phyloP scores from a whole-genome alignment of 2,329 filamentous ascomycete genomes.

The Neofusicoccum ribis region DNA sequence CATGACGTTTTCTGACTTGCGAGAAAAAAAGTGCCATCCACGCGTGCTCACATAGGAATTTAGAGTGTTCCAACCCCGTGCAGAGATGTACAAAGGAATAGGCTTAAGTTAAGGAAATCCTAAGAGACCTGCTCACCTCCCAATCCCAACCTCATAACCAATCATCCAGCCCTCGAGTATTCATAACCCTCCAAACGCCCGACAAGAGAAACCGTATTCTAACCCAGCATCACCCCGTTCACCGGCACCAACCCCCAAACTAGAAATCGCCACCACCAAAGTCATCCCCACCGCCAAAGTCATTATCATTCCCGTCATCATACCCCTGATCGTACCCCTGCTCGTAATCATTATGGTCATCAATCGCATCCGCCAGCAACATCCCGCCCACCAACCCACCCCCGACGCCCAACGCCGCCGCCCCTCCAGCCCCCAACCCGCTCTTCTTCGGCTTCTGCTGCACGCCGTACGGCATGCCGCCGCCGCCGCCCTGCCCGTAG shows the following conservation, averaged over 20 bases:
- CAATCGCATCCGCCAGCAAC: conserved; percentile 67
- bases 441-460: conserved; percentile 42
- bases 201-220: no score
- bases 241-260: neutral
- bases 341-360: conserved; percentile 43
- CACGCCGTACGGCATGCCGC: conserved; percentile 23
- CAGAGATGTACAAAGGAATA: no score
- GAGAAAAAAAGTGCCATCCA: no score
- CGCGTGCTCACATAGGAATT: no score
- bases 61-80: no score
- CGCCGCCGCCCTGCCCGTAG: conserved; percentile 33
- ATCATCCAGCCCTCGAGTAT: no score
- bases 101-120: no score
- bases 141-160: no score
- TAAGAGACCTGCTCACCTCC: no score
- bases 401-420: conserved; percentile 74
- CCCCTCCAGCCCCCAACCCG: conserved; percentile 70
- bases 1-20: no score
- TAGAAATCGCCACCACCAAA: conserved; percentile 31
- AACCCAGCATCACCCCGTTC: no score
- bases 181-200: no score
- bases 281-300: conserved; percentile 28
- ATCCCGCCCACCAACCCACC: conserved; percentile 79
- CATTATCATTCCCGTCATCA: conserved; percentile 29
- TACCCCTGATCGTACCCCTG: conserved; percentile 21